These are phyloP conservation scores for Oryza glumipatula DNA, from an alignment of 176 grass and related monocot species.

Conservation along the genomic window DNA sequence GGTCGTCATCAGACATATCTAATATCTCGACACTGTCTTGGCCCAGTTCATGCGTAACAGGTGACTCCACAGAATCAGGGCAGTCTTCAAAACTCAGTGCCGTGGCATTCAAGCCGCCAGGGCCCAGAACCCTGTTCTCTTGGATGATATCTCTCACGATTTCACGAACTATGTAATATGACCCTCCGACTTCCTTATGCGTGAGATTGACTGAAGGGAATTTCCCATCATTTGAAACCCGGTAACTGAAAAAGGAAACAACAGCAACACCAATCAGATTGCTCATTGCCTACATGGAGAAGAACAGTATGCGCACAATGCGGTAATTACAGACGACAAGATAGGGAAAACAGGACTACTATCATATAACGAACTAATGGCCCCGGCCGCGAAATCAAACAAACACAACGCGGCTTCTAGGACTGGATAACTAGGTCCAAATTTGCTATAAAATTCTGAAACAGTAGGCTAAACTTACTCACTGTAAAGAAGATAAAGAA, in stretches of 20 bases:
- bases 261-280: background rate
- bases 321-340: background rate
- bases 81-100: conserved; percentile 66
- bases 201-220: conserved; percentile 96
- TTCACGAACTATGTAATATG: conserved; percentile 93
- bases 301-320: background rate
- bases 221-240: conserved; percentile 65
- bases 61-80: conserved; percentile 37
- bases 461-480: background rate
- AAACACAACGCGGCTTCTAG: background rate
- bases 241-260: conserved; percentile 61
- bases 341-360: background rate
- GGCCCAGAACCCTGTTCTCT: conserved; percentile 88
- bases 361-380: background rate
- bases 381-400: background rate
- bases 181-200: conserved; percentile 96
- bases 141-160: conserved; percentile 96
- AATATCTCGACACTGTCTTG: conserved; percentile 39
- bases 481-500: background rate
- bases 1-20: background rate
- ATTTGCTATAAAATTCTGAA: background rate
- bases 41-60: conserved; percentile 24
- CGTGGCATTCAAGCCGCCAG: conserved; percentile 74
- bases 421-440: background rate
- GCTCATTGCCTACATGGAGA: background rate